phyloP scores from a whole-genome alignment of 306 rosid species.

The Cicer pinnatifidum region DNA sequence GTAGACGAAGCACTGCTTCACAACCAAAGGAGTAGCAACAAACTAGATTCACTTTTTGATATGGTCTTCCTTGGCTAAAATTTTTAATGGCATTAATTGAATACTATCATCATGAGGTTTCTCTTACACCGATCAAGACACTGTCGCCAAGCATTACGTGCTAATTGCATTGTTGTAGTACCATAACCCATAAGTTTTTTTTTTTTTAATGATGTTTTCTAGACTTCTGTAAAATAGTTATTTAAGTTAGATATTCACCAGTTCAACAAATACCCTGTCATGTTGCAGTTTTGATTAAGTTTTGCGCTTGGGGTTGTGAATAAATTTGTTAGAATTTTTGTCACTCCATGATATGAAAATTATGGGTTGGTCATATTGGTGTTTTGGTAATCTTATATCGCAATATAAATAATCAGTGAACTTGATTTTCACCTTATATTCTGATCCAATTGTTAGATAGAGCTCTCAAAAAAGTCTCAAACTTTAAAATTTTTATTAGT shows the following conservation, averaged over 20 bases:
- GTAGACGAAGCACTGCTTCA: conserved; percentile 23
- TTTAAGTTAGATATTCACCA: conserved; percentile 37
- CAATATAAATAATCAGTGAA: too few relatives aligned
- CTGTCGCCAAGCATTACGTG: conserved; percentile 32
- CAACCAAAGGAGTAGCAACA: conserved; percentile 31
- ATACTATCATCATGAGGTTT: conserved; percentile 23
- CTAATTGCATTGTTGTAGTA: conserved; percentile 44
- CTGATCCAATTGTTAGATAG: not conserved
- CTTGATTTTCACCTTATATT: not conserved
- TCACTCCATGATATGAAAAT: not conserved
- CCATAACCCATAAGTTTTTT: not conserved
- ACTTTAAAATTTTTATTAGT: too few relatives aligned
- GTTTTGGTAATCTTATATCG: not conserved
- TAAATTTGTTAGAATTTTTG: not conserved
- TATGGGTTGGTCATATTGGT: not conserved
- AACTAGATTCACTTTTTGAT: conserved; percentile 28
- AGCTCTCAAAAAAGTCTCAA: too few relatives aligned
- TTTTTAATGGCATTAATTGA: conserved; percentile 27
- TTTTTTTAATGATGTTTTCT: conserved; percentile 19
- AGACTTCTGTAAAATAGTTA: conserved; percentile 38
- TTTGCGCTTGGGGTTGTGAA: conserved; percentile 5
- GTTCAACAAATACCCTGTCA: conserved; percentile 12
- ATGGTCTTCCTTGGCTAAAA: conserved; percentile 32
- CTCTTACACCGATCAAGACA: conserved; percentile 18
- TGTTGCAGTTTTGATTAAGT: conserved; percentile 11